Evolutionary conservation across 2,329 filamentous ascomycete species (phyloP).

Genomic region (Whalleya microplaca): DNA sequence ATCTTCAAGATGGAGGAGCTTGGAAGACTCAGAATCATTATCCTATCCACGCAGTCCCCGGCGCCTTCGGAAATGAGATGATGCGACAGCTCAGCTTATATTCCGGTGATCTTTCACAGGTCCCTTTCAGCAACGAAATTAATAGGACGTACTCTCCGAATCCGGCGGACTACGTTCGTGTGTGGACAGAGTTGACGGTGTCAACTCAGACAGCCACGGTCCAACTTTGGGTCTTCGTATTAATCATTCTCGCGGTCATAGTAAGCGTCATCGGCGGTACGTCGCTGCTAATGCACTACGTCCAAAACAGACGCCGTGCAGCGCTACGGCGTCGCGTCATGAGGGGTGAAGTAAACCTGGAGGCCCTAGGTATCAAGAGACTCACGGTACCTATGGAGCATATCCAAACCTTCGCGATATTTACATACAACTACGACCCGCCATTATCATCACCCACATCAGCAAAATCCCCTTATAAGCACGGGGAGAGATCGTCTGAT

Average conservation of each 20-base stretch:
- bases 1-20: constrained; percentile 66
- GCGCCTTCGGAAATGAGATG: constrained; percentile 66
- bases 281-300: constrained; percentile 74
- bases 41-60: constrained; percentile 82
- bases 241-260: constrained; percentile 73
- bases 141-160: constrained; percentile 57
- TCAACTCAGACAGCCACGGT: constrained; percentile 59
- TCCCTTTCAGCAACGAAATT: constrained; percentile 63
- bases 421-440: constrained; percentile 69
- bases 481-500: constrained; percentile 24
- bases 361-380: constrained; percentile 82
- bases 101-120: constrained; percentile 71
- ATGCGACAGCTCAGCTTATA: constrained; percentile 76
- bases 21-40: constrained; percentile 76
- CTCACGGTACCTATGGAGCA: constrained; percentile 74
- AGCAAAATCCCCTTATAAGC: constrained; percentile 35
- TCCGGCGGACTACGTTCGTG: constrained; percentile 61
- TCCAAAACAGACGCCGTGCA: constrained; percentile 73
- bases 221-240: constrained; percentile 79
- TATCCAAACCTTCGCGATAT: constrained; percentile 76
- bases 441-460: constrained; percentile 46
- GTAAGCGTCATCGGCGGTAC: constrained; percentile 68
- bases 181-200: constrained; percentile 60
- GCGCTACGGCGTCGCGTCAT: constrained; percentile 71
- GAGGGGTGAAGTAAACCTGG: constrained; percentile 81